phyloP scores from a whole-genome alignment of 306 rosid genomes.

The Mimosa bimucronata region DNA sequence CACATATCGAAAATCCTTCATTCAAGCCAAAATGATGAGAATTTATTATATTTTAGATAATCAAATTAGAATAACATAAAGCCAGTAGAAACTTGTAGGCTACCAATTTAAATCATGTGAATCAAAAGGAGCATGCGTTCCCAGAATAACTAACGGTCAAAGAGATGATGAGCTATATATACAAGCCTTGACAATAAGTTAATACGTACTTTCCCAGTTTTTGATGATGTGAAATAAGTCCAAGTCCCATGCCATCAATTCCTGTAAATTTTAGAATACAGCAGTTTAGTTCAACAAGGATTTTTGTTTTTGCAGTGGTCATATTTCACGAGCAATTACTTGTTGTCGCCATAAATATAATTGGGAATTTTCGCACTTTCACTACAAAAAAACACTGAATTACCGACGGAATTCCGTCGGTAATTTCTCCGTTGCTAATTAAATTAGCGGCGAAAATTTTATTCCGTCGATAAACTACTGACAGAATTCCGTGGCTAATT shows the following conservation, averaged over 20 bases:
- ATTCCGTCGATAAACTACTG: too few species aligned
- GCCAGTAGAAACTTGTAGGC: conserved; percentile 16
- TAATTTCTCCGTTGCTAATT: too few species aligned
- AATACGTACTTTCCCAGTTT: conserved; percentile 68
- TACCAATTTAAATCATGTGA: conserved; percentile 22
- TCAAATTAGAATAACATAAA: conserved; percentile 23
- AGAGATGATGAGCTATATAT: background rate
- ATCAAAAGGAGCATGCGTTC: conserved; percentile 6
- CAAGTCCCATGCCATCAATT: conserved; percentile 84
- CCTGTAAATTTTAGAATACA: conserved; percentile 53
- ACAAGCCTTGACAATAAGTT: too few species aligned
- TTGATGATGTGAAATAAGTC: conserved; percentile 68
- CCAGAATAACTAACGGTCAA: background rate
- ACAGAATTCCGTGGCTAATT: too few species aligned
- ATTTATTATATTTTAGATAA: conserved; percentile 23
- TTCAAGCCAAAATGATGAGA: conserved; percentile 25
- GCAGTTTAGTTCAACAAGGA: conserved; percentile 1
- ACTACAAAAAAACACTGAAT: too few species aligned
- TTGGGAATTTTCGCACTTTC: too few species aligned
- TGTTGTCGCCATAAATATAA: background rate
- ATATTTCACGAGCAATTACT: background rate
- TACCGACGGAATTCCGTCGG: too few species aligned
- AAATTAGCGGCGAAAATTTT: too few species aligned
- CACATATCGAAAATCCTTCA: conserved; percentile 76
- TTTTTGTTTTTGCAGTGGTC: background rate